phyloP scores from a whole-genome alignment of 1,284 basidiomycete genomes.

The Pseudozyma flocculosa region DNA sequence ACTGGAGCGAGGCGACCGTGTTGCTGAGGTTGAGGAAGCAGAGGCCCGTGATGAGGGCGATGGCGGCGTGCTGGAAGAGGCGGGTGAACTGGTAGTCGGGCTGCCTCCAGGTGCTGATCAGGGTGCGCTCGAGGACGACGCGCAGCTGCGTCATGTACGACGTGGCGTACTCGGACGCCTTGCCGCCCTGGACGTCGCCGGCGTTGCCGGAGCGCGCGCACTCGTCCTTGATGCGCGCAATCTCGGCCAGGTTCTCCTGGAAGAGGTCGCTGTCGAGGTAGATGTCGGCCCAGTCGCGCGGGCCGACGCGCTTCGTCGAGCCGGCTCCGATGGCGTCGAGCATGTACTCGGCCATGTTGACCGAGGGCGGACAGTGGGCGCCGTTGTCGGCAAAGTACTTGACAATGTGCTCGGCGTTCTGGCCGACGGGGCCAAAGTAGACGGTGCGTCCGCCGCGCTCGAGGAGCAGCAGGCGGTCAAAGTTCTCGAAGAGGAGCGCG shows the following conservation, averaged over 20 bases:
- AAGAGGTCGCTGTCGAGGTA: slow-evolving; percentile 20
- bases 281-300: slow-evolving; percentile 70
- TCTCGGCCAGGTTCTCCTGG: slow-evolving; percentile 12
- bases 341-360: slow-evolving; percentile 64
- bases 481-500: slow-evolving; percentile 32
- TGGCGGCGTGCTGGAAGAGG: slow-evolving; percentile 27
- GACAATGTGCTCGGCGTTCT: slow-evolving; percentile 20
- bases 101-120: slow-evolving; percentile 70
- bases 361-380: slow-evolving; percentile 59
- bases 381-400: slow-evolving; percentile 28
- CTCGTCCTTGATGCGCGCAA: slow-evolving; percentile 19
- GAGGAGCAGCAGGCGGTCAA: slow-evolving; percentile 30
- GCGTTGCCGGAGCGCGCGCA: slow-evolving; percentile 1
- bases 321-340: slow-evolving; percentile 59
- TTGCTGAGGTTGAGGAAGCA: slow-evolving; percentile 23
- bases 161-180: slow-evolving; percentile 37
- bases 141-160: slow-evolving; percentile 20
- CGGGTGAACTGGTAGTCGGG: slow-evolving; percentile 35
- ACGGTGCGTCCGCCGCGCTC: slow-evolving; percentile 30
- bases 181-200: slow-evolving; percentile 1
- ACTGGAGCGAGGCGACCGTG: slow-evolving; percentile 17
- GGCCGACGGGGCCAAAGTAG: slow-evolving; percentile 28
- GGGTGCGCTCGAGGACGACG: slow-evolving; percentile 14
- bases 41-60: slow-evolving; percentile 23
- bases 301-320: slow-evolving; percentile 46